A percentile compares a stretch with the other conserved stretches of the same genome.
These are phyloP conservation scores for Sophora flavescens DNA, from an alignment of 306 rosid genomes.

Conservation along the genomic window DNA sequence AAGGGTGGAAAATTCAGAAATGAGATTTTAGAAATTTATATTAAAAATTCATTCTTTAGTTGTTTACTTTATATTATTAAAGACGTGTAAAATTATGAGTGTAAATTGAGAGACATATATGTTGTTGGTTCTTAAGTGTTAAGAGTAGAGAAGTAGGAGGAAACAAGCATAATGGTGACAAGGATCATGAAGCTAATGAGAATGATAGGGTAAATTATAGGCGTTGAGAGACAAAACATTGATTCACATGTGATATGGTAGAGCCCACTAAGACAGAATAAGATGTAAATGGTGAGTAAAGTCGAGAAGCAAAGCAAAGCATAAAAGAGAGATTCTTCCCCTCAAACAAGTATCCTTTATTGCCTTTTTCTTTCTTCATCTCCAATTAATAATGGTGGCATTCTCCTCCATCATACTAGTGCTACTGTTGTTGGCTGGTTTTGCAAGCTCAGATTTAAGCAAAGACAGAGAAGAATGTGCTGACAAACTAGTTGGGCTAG, in stretches of 20 bases:
- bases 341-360: no score
- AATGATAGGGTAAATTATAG: background rate
- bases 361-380: background rate
- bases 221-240: background rate
- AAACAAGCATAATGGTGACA: background rate
- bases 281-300: background rate
- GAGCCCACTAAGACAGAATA: constrained; percentile 26
- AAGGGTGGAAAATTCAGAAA: no score
- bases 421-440: constrained; percentile 37
- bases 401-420: constrained; percentile 20
- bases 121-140: no score
- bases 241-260: constrained; percentile 42
- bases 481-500: constrained; percentile 66
- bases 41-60: no score
- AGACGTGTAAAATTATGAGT: no score
- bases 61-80: no score
- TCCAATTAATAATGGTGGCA: constrained; percentile 47
- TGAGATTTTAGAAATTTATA: no score
- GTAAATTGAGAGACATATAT: no score
- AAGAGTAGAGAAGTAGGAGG: no score
- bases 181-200: background rate
- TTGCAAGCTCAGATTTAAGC: constrained; percentile 53
- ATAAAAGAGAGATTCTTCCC: no score
- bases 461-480: constrained; percentile 76
- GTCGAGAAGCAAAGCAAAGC: constrained; percentile 24